A percentile compares a stretch with the other conserved stretches of the same genome.
Evolutionary conservation across 2,329 filamentous ascomycete genomes (phyloP).

Genomic region (Hypoxylon sp.): DNA sequence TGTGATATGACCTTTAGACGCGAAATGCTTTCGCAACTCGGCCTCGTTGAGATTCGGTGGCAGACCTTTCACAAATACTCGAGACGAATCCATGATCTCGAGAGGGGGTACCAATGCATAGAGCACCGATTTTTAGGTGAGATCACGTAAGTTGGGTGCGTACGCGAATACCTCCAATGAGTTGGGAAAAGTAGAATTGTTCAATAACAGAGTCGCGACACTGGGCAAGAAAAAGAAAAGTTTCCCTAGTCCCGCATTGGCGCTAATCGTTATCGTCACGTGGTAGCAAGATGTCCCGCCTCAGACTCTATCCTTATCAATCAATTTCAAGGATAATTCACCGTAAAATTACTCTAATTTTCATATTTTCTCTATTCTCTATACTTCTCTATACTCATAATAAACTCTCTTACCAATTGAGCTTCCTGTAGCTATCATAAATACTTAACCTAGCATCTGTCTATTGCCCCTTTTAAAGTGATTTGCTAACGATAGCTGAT

Average conservation of each 20-base stretch:
- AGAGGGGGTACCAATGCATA: neutral
- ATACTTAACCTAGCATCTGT: neutral
- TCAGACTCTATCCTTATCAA: neutral
- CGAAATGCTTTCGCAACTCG: conserved; percentile 91
- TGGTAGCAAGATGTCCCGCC: conserved; percentile 3
- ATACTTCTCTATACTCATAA: neutral
- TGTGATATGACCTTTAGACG: conserved; percentile 79
- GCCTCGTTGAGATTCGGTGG: conserved; percentile 87
- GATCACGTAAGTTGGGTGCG: neutral
- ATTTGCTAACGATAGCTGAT: neutral
- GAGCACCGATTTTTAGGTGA: neutral
- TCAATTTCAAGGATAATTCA: neutral
- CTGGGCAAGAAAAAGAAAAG: conserved; percentile 28
- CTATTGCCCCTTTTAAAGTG: neutral
- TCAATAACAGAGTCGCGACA: neutral
- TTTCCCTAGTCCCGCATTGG: conserved; percentile 9
- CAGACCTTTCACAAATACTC: conserved; percentile 82
- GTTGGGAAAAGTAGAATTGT: neutral
- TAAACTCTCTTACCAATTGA: neutral
- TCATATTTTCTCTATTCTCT: no score
- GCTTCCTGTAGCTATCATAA: neutral
- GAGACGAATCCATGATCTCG: conserved; percentile 68
- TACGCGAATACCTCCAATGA: neutral
- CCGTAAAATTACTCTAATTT: no score
- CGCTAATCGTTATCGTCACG: conserved; percentile 36